Evolutionary conservation across 257 asterid genomes (phyloP).

Genomic region (Rubia yunnanensis): DNA sequence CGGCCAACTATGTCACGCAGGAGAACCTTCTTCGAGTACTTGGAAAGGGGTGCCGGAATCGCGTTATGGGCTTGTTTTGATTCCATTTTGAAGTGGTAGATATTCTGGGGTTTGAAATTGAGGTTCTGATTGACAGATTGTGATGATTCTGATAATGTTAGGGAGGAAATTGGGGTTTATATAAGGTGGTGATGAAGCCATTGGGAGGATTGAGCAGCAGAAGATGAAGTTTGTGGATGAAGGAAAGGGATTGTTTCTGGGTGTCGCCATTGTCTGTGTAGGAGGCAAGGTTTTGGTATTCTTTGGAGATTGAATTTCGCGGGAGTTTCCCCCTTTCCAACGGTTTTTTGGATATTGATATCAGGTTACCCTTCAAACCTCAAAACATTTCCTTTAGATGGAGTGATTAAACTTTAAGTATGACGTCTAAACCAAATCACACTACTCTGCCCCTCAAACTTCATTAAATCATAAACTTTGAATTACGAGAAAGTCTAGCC

Average conservation of each 20-base stretch:
- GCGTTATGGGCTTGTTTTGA: constrained; percentile 33
- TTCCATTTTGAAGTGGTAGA: constrained; percentile 27
- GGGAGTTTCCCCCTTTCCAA: constrained; percentile 38
- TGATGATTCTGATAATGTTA: constrained; percentile 13
- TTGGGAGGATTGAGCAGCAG: constrained; percentile 27
- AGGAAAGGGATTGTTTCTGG: constrained; percentile 36
- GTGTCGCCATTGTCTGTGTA: constrained; percentile 6
- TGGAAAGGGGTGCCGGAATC: constrained; percentile 28
- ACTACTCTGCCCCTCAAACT: too few relatives aligned
- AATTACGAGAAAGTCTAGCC: too few relatives aligned
- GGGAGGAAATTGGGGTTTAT: constrained; percentile 19
- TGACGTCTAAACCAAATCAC: too few relatives aligned
- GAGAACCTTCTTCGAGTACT: constrained; percentile 52
- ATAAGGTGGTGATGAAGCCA: constrained; percentile 12
- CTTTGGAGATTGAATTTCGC: constrained; percentile 50
- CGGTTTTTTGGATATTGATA: constrained; percentile 1
- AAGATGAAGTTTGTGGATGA: constrained; percentile 32
- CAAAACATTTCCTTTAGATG: too few relatives aligned
- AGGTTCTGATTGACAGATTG: background rate
- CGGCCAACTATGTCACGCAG: constrained; percentile 44
- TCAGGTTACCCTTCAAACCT: too few relatives aligned
- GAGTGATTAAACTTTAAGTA: too few relatives aligned
- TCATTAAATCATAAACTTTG: too few relatives aligned
- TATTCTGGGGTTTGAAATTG: background rate
- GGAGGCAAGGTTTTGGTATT: constrained; percentile 43